Evolutionary conservation across 495 filamentous ascomycete species (phyloP).

Genomic region (Glarea lozoyensis): DNA sequence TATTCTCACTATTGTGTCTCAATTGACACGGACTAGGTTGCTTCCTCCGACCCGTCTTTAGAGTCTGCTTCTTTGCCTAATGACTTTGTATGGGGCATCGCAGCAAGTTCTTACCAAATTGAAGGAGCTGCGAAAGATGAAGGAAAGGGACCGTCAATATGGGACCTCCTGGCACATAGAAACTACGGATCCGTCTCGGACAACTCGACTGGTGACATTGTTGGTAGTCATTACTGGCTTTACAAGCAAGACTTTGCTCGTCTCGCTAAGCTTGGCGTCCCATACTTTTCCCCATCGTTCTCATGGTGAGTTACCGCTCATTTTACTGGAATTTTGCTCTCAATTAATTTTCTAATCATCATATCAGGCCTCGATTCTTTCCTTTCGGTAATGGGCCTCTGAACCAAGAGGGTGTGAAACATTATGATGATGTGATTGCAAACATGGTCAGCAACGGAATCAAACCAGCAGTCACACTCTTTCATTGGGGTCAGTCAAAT

Average conservation of each 20-base stretch:
- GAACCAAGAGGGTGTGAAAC: constrained; percentile 48
- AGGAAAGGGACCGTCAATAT: constrained; percentile 63
- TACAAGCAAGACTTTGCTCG: constrained; percentile 37
- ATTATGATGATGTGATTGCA: constrained; percentile 51
- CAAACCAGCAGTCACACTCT: constrained; percentile 49
- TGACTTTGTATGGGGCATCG: constrained; percentile 43
- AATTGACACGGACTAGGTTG: constrained; percentile 13
- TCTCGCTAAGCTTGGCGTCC: constrained; percentile 27
- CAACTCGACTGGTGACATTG: constrained; percentile 31
- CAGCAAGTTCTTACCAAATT: constrained; percentile 50
- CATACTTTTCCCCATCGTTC: constrained; percentile 31
- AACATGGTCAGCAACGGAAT: constrained; percentile 48
- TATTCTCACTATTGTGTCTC: neutral
- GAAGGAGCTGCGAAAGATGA: constrained; percentile 59
- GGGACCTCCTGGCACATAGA: constrained; percentile 61
- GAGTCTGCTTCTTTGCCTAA: constrained; percentile 22
- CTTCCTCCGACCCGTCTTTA: constrained; percentile 15
- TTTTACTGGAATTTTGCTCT: too few species aligned
- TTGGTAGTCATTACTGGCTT: constrained; percentile 32
- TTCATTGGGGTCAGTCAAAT: constrained; percentile 40
- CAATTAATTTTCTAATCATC: too few species aligned
- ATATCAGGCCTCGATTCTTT: constrained; percentile 50
- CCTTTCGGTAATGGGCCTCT: constrained; percentile 52
- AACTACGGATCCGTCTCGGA: constrained; percentile 28
- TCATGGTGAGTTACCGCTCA: too few species aligned